phyloP scores from a whole-genome alignment of 225 moss, liverwort and hornwort species.

The Rhytidiadelphus loreus region DNA sequence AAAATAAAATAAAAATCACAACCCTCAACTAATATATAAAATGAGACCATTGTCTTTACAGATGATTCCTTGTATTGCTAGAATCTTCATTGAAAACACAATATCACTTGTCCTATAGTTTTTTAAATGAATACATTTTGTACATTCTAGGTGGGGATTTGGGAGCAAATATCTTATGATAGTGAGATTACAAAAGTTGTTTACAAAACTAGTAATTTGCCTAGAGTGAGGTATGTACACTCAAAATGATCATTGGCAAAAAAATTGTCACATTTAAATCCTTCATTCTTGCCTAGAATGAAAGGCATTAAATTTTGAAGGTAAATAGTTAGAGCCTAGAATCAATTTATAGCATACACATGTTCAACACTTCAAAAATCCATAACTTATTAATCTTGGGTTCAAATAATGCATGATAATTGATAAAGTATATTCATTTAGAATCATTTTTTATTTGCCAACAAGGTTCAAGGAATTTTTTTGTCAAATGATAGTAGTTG shows the following conservation, averaged over 20 bases:
- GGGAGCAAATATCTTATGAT: neutral
- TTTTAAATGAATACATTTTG: neutral
- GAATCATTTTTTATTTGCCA: neutral
- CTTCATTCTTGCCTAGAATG: neutral
- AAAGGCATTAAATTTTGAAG: neutral
- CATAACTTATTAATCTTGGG: neutral
- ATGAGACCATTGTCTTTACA: neutral
- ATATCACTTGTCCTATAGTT: neutral
- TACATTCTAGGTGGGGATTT: neutral
- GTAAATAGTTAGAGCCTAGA: accelerated
- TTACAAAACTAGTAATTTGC: neutral
- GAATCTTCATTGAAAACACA: neutral
- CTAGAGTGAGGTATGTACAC: accelerated
- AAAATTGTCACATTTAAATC: neutral
- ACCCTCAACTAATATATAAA: neutral
- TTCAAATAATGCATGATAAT: neutral
- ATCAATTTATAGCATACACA: neutral
- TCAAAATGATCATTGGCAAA: neutral
- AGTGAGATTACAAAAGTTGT: neutral
- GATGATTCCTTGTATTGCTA: neutral
- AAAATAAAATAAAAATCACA: neutral
- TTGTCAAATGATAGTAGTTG: neutral
- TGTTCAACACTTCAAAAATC: neutral
- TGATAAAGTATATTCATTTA: too few relatives aligned
- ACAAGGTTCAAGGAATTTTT: neutral